Conservation (phyloP, 306 rosid genomes). For the Cicer judaicum region DNA sequence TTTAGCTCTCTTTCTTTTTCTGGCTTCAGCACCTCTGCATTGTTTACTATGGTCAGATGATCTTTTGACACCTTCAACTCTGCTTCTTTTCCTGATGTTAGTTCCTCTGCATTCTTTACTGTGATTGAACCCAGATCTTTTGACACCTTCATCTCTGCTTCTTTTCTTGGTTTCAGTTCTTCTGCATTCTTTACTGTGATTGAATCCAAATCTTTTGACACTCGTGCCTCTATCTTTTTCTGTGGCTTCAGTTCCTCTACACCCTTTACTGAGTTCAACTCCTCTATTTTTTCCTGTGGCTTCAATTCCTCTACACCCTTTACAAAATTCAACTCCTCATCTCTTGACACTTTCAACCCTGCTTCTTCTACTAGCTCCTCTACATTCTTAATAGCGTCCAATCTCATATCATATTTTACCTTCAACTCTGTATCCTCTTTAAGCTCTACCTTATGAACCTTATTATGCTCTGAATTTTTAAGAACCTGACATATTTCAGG, state of each 20-base stretch:
- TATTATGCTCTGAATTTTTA: slow-evolving; percentile 46
- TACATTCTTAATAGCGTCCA: slow-evolving; percentile 42
- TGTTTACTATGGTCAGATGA: slow-evolving; percentile 38
- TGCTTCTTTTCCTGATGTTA: slow-evolving; percentile 32
- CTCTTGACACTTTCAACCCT: slow-evolving; percentile 36
- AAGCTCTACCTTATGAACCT: slow-evolving; percentile 44
- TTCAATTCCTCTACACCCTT: slow-evolving; percentile 46
- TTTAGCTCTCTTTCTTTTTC: slow-evolving; percentile 40
- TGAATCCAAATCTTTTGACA: slow-evolving; percentile 39
- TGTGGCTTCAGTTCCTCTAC: slow-evolving; percentile 42
- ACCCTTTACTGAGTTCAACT: slow-evolving; percentile 1
- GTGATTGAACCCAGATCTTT: slow-evolving; percentile 33
- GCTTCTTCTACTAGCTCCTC: slow-evolving; percentile 45
- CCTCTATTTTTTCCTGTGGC: slow-evolving; percentile 11
- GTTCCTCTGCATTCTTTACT: slow-evolving; percentile 39
- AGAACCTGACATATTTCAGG: slow-evolving; percentile 47
- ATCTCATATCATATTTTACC: slow-evolving; percentile 40
- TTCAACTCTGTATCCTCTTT: slow-evolving; percentile 48
- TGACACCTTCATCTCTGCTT: slow-evolving; percentile 13
- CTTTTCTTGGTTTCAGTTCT: slow-evolving; percentile 40
- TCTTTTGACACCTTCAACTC: slow-evolving; percentile 26
- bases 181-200: slow-evolving; percentile 37
- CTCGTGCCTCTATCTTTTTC: slow-evolving; percentile 28
- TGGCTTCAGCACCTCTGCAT: slow-evolving; percentile 37
- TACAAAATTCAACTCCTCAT: slow-evolving; percentile 33